Base-by-base conservation (phyloP, 352 stramenopile genomes). In the Globisporangium paroecandrum region DNA sequence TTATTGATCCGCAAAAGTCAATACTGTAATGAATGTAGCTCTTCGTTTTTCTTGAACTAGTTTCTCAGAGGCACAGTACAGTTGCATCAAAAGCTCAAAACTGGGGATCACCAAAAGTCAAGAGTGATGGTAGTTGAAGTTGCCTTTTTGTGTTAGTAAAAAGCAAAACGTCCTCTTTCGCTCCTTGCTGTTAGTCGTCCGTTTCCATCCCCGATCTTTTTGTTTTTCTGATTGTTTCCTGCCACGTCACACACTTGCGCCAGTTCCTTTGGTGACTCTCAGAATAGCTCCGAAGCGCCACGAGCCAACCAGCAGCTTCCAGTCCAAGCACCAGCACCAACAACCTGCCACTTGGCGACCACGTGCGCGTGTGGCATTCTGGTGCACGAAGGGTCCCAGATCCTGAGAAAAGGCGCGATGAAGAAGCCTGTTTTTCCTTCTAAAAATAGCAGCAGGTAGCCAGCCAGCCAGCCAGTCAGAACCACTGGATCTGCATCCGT, bases 81-180 rank as follows among this genome's bases (percentile, higher is more conserved):
- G 29, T 32, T 32, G 29, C 29, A 32, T 32, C 29, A 32, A 32
- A 32, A 32, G 29, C 29, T 18, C 18, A 20, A 38, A 34, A 32
- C 53, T 58, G 25, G 15, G 27, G 54, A 41, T 41, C 55, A 61
- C 20, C 9, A 46, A 10, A 24, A 7, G 20, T 27, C 55, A 46
- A 51, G 55, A 61, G 29, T 61, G 55, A 46, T 61, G 55, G 29
- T 46, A 27, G 22, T 27, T 62, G 62, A 67, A 47, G 62, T 36
- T 67, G 47, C n/a, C 10, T n/a, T 53, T 24, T 41, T 32, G 29
- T 32, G 29, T 8, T 32, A 32, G 29, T 8, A 20, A 7, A 7
- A 51, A 24, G 43, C 43, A 49, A 49, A 49, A 49, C 18, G 43
- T 22, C 43, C 18, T 22, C 15, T 3, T 46, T 15, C 27, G 25